Evolutionary conservation across 257 asterid species (phyloP).

Genomic region (Przewalskia tangutica): DNA sequence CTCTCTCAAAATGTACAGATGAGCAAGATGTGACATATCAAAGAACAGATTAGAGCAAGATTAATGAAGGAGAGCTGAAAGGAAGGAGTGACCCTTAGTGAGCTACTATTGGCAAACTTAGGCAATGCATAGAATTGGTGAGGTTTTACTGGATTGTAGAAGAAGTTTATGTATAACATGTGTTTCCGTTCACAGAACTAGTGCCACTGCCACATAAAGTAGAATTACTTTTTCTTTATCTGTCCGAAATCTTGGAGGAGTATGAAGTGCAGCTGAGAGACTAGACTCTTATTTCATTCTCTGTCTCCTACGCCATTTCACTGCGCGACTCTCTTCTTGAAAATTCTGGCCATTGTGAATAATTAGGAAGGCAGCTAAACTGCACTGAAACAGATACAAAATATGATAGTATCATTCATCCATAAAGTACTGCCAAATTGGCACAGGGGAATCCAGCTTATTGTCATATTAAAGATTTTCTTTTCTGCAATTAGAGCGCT

Average conservation of each 20-base stretch:
- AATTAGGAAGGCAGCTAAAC: not conserved
- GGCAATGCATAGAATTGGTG: not conserved
- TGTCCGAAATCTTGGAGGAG: not conserved
- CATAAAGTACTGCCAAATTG: not conserved
- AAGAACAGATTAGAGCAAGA: not conserved
- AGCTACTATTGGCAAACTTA: not conserved
- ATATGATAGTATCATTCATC: not conserved
- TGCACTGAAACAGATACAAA: not conserved
- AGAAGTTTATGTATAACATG: not conserved
- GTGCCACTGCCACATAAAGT: not conserved
- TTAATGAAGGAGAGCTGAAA: not conserved
- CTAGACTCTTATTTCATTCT: not conserved
- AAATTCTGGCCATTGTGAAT: not conserved
- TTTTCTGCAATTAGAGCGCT: not conserved
- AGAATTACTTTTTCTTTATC: not conserved
- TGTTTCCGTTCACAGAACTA: not conserved
- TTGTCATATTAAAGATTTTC: not conserved
- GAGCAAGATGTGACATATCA: not conserved
- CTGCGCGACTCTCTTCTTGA: not conserved
- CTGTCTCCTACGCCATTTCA: not conserved
- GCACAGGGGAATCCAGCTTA: not conserved
- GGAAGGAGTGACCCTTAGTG: not conserved
- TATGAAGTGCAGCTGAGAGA: not conserved
- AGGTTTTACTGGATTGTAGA: not conserved
- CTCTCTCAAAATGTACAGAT: not conserved